Percentiles rank a stretch among this genome's conserved stretches.
Evolutionary conservation across 2,329 filamentous ascomycete genomes (phyloP).

Genomic region (Aspergillus sp.): DNA sequence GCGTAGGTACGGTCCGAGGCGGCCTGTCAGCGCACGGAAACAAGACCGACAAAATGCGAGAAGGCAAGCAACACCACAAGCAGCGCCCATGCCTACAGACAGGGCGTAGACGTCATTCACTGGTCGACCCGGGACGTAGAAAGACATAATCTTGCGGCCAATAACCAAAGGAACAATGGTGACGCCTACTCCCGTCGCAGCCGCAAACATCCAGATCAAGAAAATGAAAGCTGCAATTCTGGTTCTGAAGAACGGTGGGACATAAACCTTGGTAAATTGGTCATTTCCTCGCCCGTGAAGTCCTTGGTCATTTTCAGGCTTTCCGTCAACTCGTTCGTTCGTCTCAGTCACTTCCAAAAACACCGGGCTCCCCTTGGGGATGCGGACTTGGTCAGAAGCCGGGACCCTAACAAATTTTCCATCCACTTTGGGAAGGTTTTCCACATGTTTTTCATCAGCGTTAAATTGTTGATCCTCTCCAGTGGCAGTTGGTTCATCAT

Average conservation of each 20-base stretch:
- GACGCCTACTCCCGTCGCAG: conserved; percentile 77
- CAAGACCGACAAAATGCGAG: conserved; percentile 48
- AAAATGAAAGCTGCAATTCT: conserved; percentile 84
- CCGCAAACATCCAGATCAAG: conserved; percentile 90
- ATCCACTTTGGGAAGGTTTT: conserved; percentile 61
- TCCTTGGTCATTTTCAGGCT: conserved; percentile 53
- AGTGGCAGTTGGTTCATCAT: conserved; percentile 36
- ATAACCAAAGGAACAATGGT: conserved; percentile 85
- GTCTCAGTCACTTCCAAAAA: conserved; percentile 74
- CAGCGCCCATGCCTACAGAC: conserved; percentile 80
- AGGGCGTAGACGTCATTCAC: conserved; percentile 98
- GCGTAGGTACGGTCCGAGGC: conserved; percentile 27
- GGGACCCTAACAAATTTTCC: conserved; percentile 89
- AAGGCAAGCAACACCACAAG: conserved; percentile 68
- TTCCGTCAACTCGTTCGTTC: conserved; percentile 64
- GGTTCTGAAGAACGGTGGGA: conserved; percentile 79
- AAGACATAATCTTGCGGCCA: conserved; percentile 74
- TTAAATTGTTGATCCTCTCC: conserved; percentile 29
- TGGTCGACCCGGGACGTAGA: conserved; percentile 67
- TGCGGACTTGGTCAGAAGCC: conserved; percentile 90
- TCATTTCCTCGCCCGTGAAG: conserved; percentile 60
- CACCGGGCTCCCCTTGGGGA: conserved; percentile 77
- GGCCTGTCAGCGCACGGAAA: conserved; percentile 23
- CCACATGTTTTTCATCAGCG: conserved; percentile 41
- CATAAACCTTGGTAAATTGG: conserved; percentile 70